Evolutionary conservation across 805 yeast species (phyloP).

Genomic region (Tetrapisispora nanseiensis): DNA sequence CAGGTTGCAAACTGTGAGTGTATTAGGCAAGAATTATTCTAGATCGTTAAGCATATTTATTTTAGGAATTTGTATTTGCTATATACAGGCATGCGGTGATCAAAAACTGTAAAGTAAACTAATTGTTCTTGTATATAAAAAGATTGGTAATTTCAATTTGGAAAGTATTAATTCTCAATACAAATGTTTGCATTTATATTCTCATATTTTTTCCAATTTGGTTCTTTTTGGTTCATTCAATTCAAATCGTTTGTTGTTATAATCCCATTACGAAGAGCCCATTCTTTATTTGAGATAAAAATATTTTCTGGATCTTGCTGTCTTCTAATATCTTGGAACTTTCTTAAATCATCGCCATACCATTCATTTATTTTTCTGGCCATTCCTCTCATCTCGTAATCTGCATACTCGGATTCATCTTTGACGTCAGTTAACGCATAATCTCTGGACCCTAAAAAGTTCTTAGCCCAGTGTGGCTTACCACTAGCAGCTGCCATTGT

Average conservation of each 20-base stretch:
- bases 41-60: too few species aligned
- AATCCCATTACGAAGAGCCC: conserved; percentile 79
- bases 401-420: conserved; percentile 35
- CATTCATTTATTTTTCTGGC: conserved; percentile 58
- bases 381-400: conserved; percentile 75
- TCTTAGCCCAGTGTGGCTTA: conserved; percentile 98
- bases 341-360: conserved; percentile 63
- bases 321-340: conserved; percentile 54
- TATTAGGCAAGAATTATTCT: too few species aligned
- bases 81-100: background rate
- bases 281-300: conserved; percentile 63
- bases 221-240: background rate
- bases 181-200: too few species aligned
- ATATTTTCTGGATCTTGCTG: conserved; percentile 74
- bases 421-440: conserved; percentile 25
- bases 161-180: too few species aligned
- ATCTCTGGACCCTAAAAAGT: conserved; percentile 56
- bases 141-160: too few species aligned
- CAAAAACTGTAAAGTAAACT: too few species aligned
- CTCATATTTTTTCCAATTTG: background rate
- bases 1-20: too few species aligned
- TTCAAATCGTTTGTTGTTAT: conserved; percentile 29
- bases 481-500: conserved; percentile 74
- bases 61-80: background rate
- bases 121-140: too few species aligned